These are phyloP conservation scores for Dictyostelium citrinum DNA, from an alignment of 78 protist genomes.

Conservation along the genomic window DNA sequence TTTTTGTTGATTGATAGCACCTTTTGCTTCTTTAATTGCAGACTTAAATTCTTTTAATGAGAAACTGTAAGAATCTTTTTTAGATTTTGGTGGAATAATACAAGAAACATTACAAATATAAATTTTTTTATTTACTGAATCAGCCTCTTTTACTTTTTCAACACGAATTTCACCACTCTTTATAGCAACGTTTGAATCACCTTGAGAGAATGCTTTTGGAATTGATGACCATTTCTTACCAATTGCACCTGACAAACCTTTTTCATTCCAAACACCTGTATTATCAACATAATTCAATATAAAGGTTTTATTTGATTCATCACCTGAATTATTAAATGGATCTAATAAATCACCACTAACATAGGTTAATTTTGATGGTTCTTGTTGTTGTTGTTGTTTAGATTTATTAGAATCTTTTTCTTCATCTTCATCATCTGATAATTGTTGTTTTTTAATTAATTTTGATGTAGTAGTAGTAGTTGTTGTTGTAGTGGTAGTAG, in stretches of 20 bases:
- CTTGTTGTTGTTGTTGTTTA: not conserved
- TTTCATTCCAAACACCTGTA: slow-evolving; percentile 59
- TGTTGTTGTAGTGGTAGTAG: not conserved
- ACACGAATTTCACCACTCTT: slow-evolving; percentile 1
- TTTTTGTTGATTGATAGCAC: slow-evolving; percentile 2
- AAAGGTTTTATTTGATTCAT: not conserved
- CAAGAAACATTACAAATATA: slow-evolving; percentile 36
- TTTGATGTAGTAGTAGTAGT: slow-evolving; percentile 5
- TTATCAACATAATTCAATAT: slow-evolving; percentile 62
- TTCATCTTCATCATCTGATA: not conserved
- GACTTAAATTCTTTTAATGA: not conserved
- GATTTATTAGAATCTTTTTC: not conserved
- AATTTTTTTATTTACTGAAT: not conserved
- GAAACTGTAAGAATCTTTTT: slow-evolving; percentile 2
- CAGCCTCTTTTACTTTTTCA: slow-evolving; percentile 3
- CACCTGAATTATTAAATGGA: not conserved
- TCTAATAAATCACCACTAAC: slow-evolving; percentile 11
- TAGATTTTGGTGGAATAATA: slow-evolving; percentile 2
- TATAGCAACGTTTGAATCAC: not conserved
- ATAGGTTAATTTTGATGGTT: slow-evolving; percentile 1
- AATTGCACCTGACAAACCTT: slow-evolving; percentile 51
- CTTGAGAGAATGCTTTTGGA: not conserved
- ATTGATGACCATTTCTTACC: slow-evolving; percentile 15
- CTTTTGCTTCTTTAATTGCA: not conserved
- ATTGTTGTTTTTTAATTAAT: not conserved